Evolutionary conservation across 108 stramenopile species (phyloP), one percentile per base, ranked within the genome.

Genomic region (Nitzschia sp.): DNA sequence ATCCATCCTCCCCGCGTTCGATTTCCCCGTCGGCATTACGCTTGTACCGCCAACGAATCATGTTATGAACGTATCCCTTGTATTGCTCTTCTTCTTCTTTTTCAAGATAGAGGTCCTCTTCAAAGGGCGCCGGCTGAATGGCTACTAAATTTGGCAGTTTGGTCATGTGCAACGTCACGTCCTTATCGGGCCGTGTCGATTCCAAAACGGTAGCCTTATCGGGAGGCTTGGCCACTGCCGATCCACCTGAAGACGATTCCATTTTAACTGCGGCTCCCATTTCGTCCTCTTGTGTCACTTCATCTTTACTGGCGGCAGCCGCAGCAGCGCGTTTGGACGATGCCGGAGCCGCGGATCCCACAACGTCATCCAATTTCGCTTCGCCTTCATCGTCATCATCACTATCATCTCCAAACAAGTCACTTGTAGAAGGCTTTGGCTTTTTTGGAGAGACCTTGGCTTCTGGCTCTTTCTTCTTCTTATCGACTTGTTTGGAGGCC

Each of bases 41-140:
- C 33, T 82, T 79, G 68, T 91, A 94, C 54, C 93, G 66, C 90
- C 90, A 94, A 21, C 93, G 88, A 46, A 94, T 83, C 84, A 94
- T 89, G 74, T 87, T 87, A 59, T 88, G 83, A 3, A 89, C 83
- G 18, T 84, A 80, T 11, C 85, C 77, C 38, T 82, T 78, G 62
- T 84, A 81, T 34, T 80, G 73, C 38, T 82, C 85, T 70, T 93
- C 87, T 48, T 88, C 84, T 18, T 72, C 54, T 28, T 84, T 67
- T 3, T 72, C 55, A 47, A 80, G 57, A 72, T 91, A 89, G 8
- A 76, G 76, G 54, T 76, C 67, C 27, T 81, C 70, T 59, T 91
- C 75, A 84, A 88, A 94, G 30, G 90, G 68, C 33, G 60, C 47
- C 15, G 85, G 69, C 63, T 94, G 86, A 42, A 94, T 88, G 15